A percentile compares a stretch with the other conserved stretches of the same genome.
phyloP scores from a whole-genome alignment of 2,329 filamentous ascomycete genomes.

The Aspergillus carbonarius region DNA sequence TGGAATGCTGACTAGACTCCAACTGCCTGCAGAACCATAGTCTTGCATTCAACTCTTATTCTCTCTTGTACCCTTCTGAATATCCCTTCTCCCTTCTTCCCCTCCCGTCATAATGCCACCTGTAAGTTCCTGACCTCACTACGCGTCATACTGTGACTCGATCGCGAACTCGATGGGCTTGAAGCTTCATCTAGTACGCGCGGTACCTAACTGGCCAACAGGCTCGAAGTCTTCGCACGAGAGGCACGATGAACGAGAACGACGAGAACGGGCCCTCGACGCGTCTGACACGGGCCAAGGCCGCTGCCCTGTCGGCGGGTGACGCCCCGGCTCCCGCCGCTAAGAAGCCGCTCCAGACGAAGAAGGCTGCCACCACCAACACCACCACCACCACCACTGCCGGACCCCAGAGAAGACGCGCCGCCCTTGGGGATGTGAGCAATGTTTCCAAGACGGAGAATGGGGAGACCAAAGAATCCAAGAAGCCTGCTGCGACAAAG shows the following conservation, averaged over 20 bases:
- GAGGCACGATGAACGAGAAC: conserved; percentile 84
- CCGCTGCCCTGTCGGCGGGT: conserved; percentile 61
- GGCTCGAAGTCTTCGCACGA: conserved; percentile 70
- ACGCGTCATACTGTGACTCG: conserved; percentile 16
- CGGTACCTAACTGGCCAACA: conserved; percentile 46
- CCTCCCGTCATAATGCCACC: conserved; percentile 53
- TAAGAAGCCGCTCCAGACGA: conserved; percentile 67
- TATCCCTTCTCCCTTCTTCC: conserved; percentile 20
- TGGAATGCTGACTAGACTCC: conserved; percentile 39
- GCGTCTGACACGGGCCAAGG: conserved; percentile 90
- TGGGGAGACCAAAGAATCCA: conserved; percentile 62
- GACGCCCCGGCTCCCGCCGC: conserved; percentile 57
- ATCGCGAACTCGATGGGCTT: conserved; percentile 1
- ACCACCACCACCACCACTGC: conserved; percentile 37
- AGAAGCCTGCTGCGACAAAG: conserved; percentile 68
- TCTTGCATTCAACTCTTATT: conserved; percentile 27
- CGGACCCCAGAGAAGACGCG: conserved; percentile 67
- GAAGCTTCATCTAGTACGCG: conserved; percentile 2
- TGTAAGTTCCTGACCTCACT: conserved; percentile 45
- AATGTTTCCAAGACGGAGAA: conserved; percentile 75
- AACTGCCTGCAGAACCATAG: conserved; percentile 21
- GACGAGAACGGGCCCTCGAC: conserved; percentile 82
- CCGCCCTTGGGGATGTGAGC: conserved; percentile 89
- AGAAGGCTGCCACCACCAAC: conserved; percentile 58
- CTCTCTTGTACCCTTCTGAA: conserved; percentile 17